Evolutionary conservation across 306 rosid genomes (phyloP).

Genomic region (Quercus bicolor): DNA sequence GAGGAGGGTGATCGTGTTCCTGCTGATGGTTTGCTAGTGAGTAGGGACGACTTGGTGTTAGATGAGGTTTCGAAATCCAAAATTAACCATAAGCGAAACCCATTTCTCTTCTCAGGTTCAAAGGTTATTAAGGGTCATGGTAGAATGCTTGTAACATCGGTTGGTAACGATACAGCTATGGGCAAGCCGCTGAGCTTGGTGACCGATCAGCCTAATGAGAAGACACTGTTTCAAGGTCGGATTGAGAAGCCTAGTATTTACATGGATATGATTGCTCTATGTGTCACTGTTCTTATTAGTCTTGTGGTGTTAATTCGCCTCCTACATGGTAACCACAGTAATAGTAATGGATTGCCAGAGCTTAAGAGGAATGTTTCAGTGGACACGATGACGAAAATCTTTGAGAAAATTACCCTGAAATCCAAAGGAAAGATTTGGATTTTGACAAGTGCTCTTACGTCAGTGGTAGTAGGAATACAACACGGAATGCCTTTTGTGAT

Average conservation of each 20-base stretch:
- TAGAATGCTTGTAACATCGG: slow-evolving; percentile 51
- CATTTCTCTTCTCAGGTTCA: slow-evolving; percentile 54
- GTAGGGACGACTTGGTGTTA: slow-evolving; percentile 19
- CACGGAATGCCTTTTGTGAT: slow-evolving; percentile 55
- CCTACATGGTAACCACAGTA: slow-evolving; percentile 24
- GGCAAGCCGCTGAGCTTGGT: slow-evolving; percentile 14
- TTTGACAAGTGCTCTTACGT: slow-evolving; percentile 31
- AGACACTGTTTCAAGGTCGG: slow-evolving; percentile 34
- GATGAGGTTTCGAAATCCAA: slow-evolving; percentile 21
- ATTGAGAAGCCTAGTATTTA: slow-evolving; percentile 39
- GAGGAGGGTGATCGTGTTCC: slow-evolving; percentile 47
- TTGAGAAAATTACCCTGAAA: slow-evolving; percentile 30
- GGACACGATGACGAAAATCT: slow-evolving; percentile 17
- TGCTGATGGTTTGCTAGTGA: slow-evolving; percentile 51
- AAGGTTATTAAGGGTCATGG: slow-evolving; percentile 45
- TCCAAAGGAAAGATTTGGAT: slow-evolving; percentile 44
- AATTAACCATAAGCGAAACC: slow-evolving; percentile 29
- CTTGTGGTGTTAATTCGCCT: slow-evolving; percentile 45
- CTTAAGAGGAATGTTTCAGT: slow-evolving; percentile 48
- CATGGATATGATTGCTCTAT: slow-evolving; percentile 34
- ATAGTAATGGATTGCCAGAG: slow-evolving; percentile 43
- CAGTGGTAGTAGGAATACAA: slow-evolving; percentile 40
- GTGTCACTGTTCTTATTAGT: slow-evolving; percentile 29
- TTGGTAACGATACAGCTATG: slow-evolving; percentile 11
- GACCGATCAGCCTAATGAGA: slow-evolving; percentile 1